These are phyloP conservation scores for Peronospora belbahrii DNA, from an alignment of 352 stramenopile genomes.

Conservation along the genomic window DNA sequence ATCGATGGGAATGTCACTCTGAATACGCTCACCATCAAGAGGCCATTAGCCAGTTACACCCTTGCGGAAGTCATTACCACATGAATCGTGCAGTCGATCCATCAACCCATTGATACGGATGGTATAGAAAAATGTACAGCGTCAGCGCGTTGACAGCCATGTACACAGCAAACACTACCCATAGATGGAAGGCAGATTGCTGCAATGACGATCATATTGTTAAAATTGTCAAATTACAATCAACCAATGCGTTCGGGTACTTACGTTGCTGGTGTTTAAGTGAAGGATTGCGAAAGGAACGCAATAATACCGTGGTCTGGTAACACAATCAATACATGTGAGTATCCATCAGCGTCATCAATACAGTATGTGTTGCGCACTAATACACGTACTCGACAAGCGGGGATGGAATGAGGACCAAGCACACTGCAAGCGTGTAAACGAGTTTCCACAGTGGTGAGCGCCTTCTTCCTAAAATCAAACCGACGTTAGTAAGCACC, in stretches of 20 bases:
- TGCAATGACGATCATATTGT: conserved; percentile 18
- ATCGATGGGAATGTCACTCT: no score
- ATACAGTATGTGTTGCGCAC: not conserved
- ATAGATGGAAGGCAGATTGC: conserved; percentile 46
- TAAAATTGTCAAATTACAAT: not conserved
- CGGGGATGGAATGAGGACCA: conserved; percentile 82
- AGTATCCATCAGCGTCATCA: not conserved
- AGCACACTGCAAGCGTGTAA: conserved; percentile 54
- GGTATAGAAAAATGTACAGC: conserved; percentile 65
- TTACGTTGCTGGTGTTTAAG: conserved; percentile 61
- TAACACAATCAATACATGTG: conserved; percentile 2
- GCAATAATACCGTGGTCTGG: conserved; percentile 76
- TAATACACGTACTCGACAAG: conserved; percentile 73
- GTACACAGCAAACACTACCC: conserved; percentile 36
- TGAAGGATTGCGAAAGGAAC: conserved; percentile 75
- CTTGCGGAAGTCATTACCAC: conserved; percentile 43
- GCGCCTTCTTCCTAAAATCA: conserved; percentile 31
- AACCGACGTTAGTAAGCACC: not conserved
- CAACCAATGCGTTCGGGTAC: not conserved
- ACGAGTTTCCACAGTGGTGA: conserved; percentile 75
- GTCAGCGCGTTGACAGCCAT: conserved; percentile 55
- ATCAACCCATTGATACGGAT: conserved; percentile 71
- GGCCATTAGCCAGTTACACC: not conserved
- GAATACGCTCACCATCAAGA: not conserved
- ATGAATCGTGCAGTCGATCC: conserved; percentile 78